Base-by-base conservation (phyloP, 768 basidiomycete genomes). In the Suillus hirtellus region DNA sequence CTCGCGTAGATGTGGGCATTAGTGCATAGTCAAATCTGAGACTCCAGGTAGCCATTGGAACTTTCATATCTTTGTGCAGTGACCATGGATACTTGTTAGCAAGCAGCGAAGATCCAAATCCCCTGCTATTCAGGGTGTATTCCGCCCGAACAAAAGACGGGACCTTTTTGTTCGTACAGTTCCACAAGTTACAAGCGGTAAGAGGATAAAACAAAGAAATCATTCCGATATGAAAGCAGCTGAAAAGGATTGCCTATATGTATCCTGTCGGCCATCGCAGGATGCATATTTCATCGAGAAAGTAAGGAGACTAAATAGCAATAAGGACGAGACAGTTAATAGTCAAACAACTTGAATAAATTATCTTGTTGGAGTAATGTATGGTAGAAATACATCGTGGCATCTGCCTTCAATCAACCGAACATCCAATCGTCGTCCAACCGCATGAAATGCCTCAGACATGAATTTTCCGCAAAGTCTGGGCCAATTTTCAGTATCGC, bases 391-490 rank as follows among this genome's bases (percentile, higher is more conserved):
- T 49, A 34, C 35, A 55, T 43, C 19, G 24, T n/a, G 53, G 50
- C 11, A 1, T 49, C n/a, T 56, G 35, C 21, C 24, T 56, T 15
- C 11, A 35, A 21, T 60, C 24, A 60, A 55, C 42, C 14, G 27
- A 40, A 43, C n/a, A 62, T 17, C 50, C 21, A 44, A 65, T 73
- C 74, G 34, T 19, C 6, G 35, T 19, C 6, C 52, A 74, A 40
- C 3, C 73, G 75, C 68, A 75, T 64, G 34, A 70, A 74, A 2
- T 74, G 63, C 34, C 64, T 71, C 49, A 74, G 55, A 50, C 73
- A 74, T 17, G 73, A 74, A 44, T 73, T 73, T 46, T 64, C 53
- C 12, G 71, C 50, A 42, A 75, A 74, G 50, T 74, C 73, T 74
- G n/a, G 27, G 35, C n/a, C 46, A 46, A 12, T 27, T 10, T 10